Evolutionary conservation across 345 rosid genomes (phyloP).

Genomic region (Turritis glabra): DNA sequence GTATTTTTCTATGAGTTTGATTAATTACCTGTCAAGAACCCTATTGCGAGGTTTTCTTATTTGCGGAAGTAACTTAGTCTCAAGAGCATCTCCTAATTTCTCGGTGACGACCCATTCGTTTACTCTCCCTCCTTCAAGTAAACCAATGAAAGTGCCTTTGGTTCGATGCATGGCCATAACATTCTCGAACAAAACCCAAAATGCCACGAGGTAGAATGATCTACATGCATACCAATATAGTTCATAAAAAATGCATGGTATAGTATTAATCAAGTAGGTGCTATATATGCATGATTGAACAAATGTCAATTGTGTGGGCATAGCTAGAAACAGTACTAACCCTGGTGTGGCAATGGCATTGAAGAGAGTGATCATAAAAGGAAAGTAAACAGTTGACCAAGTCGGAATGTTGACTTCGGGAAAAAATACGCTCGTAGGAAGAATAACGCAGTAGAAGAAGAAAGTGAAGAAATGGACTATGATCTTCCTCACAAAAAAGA

Average conservation of each 20-base stretch:
- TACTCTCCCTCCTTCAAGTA: constrained; percentile 81
- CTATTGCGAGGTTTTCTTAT: constrained; percentile 48
- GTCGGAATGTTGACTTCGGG: constrained; percentile 36
- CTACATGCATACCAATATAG: constrained; percentile 25
- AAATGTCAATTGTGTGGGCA: not conserved
- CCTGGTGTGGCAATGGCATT: constrained; percentile 42
- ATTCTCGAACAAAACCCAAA: constrained; percentile 63
- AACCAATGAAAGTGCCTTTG: constrained; percentile 66
- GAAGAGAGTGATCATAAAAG: constrained; percentile 37
- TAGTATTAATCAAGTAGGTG: no score
- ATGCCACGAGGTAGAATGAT: constrained; percentile 52
- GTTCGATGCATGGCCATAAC: constrained; percentile 68
- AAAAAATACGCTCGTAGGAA: constrained; percentile 36
- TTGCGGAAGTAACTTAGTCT: constrained; percentile 45
- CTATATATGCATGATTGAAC: not conserved
- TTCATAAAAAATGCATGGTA: not conserved
- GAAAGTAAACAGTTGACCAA: constrained; percentile 41
- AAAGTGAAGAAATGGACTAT: constrained; percentile 41
- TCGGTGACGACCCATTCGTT: constrained; percentile 97
- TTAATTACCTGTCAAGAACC: constrained; percentile 57
- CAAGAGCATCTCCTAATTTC: constrained; percentile 76
- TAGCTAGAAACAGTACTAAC: constrained; percentile 4
- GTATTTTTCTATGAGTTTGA: not conserved
- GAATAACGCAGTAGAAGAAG: constrained; percentile 40
- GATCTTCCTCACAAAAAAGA: constrained; percentile 39